A percentile compares a stretch with the other conserved stretches of the same genome.
Evolutionary conservation across 192 early-diverging fungal species (phyloP).

Genomic region (Mortierella alpina): DNA sequence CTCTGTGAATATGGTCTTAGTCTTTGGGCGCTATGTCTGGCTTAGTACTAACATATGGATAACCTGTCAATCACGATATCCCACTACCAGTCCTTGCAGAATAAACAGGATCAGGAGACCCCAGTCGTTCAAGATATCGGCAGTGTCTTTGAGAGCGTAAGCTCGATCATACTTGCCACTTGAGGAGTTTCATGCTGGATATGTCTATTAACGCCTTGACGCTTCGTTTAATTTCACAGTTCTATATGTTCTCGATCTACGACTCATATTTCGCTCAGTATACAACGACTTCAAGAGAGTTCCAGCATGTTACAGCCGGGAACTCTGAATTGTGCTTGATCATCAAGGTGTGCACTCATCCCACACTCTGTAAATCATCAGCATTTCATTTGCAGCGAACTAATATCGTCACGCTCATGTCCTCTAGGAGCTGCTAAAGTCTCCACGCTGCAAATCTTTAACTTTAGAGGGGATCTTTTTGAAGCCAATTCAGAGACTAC

Average conservation of each 20-base stretch:
- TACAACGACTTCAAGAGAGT: conserved; percentile 35
- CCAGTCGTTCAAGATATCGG: conserved; percentile 39
- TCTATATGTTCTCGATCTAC: conserved; percentile 52
- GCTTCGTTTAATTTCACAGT: conserved; percentile 16
- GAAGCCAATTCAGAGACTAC: conserved; percentile 59
- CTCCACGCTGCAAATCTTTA: conserved; percentile 51
- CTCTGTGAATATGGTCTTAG: background rate
- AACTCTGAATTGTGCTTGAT: conserved; percentile 34
- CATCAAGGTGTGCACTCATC: conserved; percentile 13
- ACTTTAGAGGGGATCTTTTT: conserved; percentile 57
- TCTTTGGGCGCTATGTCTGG: background rate
- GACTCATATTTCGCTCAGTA: conserved; percentile 53
- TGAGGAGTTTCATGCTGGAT: background rate
- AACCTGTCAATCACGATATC: too few species aligned
- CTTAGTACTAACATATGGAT: background rate
- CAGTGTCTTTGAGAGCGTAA: conserved; percentile 46
- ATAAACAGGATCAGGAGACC: conserved; percentile 24
- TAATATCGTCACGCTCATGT: background rate
- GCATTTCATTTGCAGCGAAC: background rate
- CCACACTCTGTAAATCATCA: background rate
- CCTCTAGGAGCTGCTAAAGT: conserved; percentile 31
- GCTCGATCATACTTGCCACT: background rate
- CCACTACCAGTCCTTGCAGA: conserved; percentile 23
- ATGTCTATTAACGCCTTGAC: background rate
- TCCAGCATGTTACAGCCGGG: conserved; percentile 29